Percentiles rank a stretch among this genome's conserved stretches.
These are phyloP conservation scores for Soucietia sequanensis DNA, from an alignment of 805 yeast genomes.

Conservation along the genomic window DNA sequence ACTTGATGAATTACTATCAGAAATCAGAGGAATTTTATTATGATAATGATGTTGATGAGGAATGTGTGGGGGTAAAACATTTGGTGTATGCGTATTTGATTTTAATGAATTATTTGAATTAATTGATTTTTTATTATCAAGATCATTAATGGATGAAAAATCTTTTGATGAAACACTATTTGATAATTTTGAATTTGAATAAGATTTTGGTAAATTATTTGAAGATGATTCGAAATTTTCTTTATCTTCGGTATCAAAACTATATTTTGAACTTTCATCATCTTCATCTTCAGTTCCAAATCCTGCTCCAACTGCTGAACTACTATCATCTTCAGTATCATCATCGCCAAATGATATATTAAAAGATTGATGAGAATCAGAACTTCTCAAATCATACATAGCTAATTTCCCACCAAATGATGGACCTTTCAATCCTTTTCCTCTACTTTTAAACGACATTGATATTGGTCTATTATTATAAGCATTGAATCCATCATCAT, in stretches of 20 bases:
- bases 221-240: background rate
- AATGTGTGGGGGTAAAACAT: background rate
- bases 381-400: constrained; percentile 26
- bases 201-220: background rate
- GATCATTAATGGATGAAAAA: background rate
- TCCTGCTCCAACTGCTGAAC: constrained; percentile 38
- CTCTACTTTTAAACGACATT: constrained; percentile 58
- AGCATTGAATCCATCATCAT: constrained; percentile 6
- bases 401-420: constrained; percentile 42
- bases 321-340: constrained; percentile 26
- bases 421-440: constrained; percentile 59
- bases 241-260: constrained; percentile 2
- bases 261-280: constrained; percentile 8
- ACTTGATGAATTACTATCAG: constrained; percentile 15
- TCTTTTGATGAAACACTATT: background rate
- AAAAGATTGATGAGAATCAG: constrained; percentile 42
- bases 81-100: background rate
- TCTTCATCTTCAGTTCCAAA: constrained; percentile 25
- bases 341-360: constrained; percentile 37
- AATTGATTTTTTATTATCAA: no score
- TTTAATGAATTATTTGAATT: background rate
- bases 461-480: constrained; percentile 38
- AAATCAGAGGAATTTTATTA: constrained; percentile 5
- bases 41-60: constrained; percentile 1
- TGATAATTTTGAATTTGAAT: background rate